A percentile compares a stretch with the other conserved stretches of the same genome.
These are phyloP conservation scores for Yamadazyma akitaensis DNA, from an alignment of 805 yeast genomes.

Conservation along the genomic window DNA sequence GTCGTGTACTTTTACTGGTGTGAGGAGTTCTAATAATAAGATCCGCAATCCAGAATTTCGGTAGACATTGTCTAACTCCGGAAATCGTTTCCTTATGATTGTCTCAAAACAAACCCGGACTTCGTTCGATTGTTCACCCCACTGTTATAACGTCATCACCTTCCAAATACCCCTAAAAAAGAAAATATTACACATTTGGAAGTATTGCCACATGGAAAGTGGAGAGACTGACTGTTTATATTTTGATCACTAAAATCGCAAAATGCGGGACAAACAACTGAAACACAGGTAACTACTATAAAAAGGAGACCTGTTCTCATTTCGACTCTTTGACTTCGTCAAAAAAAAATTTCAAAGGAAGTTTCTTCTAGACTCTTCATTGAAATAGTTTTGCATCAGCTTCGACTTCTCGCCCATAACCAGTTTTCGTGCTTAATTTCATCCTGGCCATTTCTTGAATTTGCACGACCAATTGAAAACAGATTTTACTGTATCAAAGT, in stretches of 20 bases:
- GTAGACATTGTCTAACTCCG: neutral
- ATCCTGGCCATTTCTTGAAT: neutral
- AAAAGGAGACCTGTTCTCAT: neutral
- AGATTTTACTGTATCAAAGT: neutral
- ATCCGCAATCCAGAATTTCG: neutral
- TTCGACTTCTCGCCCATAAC: too few relatives aligned
- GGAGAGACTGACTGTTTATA: neutral
- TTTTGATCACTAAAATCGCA: slow-evolving; percentile 1
- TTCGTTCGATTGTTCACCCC: neutral
- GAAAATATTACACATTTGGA: neutral
- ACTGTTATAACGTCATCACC: neutral
- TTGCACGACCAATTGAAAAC: neutral
- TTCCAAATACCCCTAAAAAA: neutral
- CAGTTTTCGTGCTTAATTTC: neutral
- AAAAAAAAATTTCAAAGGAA: neutral
- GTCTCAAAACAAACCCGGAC: neutral
- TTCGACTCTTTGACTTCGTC: neutral
- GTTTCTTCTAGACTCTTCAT: too few relatives aligned
- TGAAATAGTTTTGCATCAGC: too few relatives aligned
- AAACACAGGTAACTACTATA: neutral
- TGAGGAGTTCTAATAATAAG: neutral
- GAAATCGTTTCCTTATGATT: neutral
- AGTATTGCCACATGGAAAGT: neutral
- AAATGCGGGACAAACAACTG: neutral
- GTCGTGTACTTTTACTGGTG: neutral